A percentile compares a stretch with the other conserved stretches of the same genome.
These are phyloP conservation scores for Trichoderma polysporum DNA, from an alignment of 2,329 filamentous ascomycete genomes.

Conservation along the genomic window DNA sequence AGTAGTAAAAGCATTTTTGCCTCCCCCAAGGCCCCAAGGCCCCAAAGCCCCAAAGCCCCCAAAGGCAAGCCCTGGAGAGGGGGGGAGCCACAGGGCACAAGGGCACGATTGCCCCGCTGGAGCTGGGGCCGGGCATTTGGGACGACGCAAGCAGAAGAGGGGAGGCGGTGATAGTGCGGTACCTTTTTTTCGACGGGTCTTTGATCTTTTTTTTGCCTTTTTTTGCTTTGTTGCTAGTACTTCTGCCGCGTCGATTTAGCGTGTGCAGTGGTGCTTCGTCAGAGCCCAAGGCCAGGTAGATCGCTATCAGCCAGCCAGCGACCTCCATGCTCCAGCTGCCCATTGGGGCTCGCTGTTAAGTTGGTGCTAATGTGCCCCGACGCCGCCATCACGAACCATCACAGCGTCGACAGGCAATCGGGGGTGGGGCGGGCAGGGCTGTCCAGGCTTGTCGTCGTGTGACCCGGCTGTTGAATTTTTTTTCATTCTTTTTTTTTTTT, in stretches of 20 bases:
- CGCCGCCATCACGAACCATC: slow-evolving; percentile 5
- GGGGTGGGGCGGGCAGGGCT: background rate
- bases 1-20: too few relatives aligned
- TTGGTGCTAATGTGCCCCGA: background rate
- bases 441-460: background rate
- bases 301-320: background rate
- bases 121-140: background rate
- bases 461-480: background rate
- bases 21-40: too few relatives aligned
- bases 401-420: background rate
- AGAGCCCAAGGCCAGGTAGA: background rate
- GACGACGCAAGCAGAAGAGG: background rate
- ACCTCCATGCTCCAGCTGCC: background rate
- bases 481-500: background rate
- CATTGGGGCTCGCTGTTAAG: background rate
- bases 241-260: too few relatives aligned
- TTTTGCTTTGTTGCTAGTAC: too few relatives aligned
- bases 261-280: too few relatives aligned
- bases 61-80: background rate
- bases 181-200: background rate
- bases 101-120: background rate
- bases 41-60: too few relatives aligned
- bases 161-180: background rate
- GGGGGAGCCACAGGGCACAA: slow-evolving; percentile 4
- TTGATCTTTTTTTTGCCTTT: background rate